A percentile compares a stretch with the other conserved stretches of the same genome.
Evolutionary conservation across 352 stramenopile species (phyloP).

Genomic region (Phytophthora palmivora): DNA sequence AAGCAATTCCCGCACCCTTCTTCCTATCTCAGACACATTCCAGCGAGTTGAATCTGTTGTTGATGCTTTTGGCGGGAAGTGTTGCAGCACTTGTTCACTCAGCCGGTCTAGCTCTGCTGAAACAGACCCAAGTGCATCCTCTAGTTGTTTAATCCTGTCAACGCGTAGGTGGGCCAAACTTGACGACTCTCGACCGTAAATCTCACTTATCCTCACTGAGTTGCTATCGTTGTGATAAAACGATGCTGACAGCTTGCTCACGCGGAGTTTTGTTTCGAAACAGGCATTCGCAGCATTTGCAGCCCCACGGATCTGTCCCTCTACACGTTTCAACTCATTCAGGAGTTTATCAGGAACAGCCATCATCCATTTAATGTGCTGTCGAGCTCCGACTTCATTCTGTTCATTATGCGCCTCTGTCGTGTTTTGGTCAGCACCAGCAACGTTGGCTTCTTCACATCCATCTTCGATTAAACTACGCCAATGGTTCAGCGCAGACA

Average conservation of each 20-base stretch:
- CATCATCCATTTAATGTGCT: conserved; percentile 52
- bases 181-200: conserved; percentile 16
- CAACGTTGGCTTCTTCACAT: conserved; percentile 47
- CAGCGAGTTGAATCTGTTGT: background rate
- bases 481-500: conserved; percentile 49
- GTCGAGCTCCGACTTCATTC: conserved; percentile 2
- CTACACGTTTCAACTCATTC: conserved; percentile 39
- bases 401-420: background rate
- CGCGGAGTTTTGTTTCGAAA: conserved; percentile 45
- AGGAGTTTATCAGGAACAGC: conserved; percentile 44
- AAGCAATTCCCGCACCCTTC: conserved; percentile 32
- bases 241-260: conserved; percentile 29
- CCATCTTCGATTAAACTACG: conserved; percentile 49
- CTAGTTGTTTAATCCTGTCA: conserved; percentile 31
- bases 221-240: conserved; percentile 32
- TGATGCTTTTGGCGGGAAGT: conserved; percentile 7
- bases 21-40: conserved; percentile 17
- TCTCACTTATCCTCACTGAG: conserved; percentile 25
- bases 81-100: conserved; percentile 16
- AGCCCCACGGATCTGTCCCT: conserved; percentile 39
- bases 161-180: conserved; percentile 28
- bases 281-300: conserved; percentile 20
- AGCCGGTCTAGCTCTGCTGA: conserved; percentile 22
- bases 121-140: conserved; percentile 30
- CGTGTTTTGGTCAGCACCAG: conserved; percentile 44